A percentile compares a stretch with the other conserved stretches of the same genome.
phyloP scores from a whole-genome alignment of 1,284 basidiomycete species.

The Fomitiporia mediterranea region DNA sequence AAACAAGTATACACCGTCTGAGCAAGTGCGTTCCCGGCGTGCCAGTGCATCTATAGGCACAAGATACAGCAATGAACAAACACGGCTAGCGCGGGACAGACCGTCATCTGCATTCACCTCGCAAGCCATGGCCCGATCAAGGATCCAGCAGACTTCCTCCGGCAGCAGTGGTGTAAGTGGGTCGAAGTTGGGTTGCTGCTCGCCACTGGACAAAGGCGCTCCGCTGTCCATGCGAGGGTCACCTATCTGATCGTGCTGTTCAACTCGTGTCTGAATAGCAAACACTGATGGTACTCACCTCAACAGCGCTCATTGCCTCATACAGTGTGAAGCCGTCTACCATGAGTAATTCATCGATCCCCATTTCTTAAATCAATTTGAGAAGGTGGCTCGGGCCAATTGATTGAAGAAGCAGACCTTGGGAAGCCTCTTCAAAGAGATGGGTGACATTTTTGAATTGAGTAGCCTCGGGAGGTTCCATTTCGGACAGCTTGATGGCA shows the following conservation, averaged over 20 bases:
- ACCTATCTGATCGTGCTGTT: conserved; percentile 58
- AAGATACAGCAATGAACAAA: conserved; percentile 20
- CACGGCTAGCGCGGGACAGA: conserved; percentile 18
- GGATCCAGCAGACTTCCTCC: conserved; percentile 80
- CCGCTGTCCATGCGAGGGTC: conserved; percentile 89
- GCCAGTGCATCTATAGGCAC: conserved; percentile 74
- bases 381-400: background rate
- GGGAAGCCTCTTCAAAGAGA: conserved; percentile 14
- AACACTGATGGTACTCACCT: conserved; percentile 42
- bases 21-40: conserved; percentile 75
- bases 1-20: conserved; percentile 84
- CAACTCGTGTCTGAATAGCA: conserved; percentile 14
- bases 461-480: conserved; percentile 9
- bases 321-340: conserved; percentile 67
- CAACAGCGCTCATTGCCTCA: conserved; percentile 88
- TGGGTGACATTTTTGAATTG: conserved; percentile 14
- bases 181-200: conserved; percentile 50
- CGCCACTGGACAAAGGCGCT: conserved; percentile 46
- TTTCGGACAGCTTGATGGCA: background rate
- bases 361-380: conserved; percentile 52
- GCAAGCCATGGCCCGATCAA: conserved; percentile 75
- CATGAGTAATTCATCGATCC: conserved; percentile 60
- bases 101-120: conserved; percentile 55
- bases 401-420: conserved; percentile 9
- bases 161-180: conserved; percentile 59